Evolutionary conservation across 2,329 filamentous ascomycete genomes (phyloP), one percentile per base, ranked within the genome.

Genomic region (Calonectria hawksworthii): DNA sequence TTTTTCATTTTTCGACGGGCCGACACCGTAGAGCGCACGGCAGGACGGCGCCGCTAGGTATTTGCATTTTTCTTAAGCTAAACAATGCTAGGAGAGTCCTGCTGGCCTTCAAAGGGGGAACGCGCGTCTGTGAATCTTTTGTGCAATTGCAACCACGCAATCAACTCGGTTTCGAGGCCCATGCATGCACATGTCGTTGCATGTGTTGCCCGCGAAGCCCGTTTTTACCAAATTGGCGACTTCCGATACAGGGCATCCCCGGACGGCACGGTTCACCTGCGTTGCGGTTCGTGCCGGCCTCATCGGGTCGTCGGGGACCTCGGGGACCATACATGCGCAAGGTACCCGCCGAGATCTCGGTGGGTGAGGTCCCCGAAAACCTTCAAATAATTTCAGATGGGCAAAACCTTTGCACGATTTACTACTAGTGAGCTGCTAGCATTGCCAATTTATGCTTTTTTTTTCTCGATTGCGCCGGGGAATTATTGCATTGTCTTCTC

Each of bases 281-380:
- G 30, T 61, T 6, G n/a, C 56, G 56, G 56, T 38, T 61, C 56
- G 56, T 38, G 14, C 59, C 47, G 68, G 26, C 18, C 30, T 23
- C n/a, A 54, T 50, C 34, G 13, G 16, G 32, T 10, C 10, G 36
- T 50, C 71, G 71, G 71, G 56, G 56, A 74, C 72, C 72, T 74
- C 72, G 72, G 72, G 14, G 59, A 74, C 72, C 67, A 67, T 16
- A 67, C 67, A 67, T 16, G n/a, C 51, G 14, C 44, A 32, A 38
- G 63, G 65, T 51, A 50, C 59, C 47, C 51, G 56, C 26, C 30
- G 30, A 64, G 54, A 70, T 61, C 67, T 59, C 30, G 9, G 14
- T 16, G 41, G 28, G 26, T 14, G 3, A 23, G 26, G 38, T 66
- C 41, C 41, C 63, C 63, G 63, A 51, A 41, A 41, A 7, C 56